Conservation (phyloP, 108 stramenopile genomes). For the Conticribra weissflogii region DNA sequence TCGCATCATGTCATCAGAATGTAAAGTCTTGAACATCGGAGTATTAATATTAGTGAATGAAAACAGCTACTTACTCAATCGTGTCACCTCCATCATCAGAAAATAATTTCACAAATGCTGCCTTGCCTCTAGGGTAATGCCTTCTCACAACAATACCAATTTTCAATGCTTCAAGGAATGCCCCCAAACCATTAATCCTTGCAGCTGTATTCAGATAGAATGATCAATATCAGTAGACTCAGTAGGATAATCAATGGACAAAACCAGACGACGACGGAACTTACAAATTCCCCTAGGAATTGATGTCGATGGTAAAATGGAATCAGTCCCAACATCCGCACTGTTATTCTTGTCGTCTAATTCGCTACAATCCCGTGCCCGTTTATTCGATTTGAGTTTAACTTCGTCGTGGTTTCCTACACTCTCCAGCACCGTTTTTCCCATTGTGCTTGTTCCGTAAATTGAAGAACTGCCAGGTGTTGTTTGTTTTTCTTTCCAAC, state of each 20-base stretch:
- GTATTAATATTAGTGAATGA: too few relatives aligned
- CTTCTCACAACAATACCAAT: slow-evolving; percentile 83
- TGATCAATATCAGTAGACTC: not conserved
- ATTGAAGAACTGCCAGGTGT: not conserved
- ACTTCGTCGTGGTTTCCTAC: not conserved
- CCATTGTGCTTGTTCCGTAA: not conserved
- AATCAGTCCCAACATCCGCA: slow-evolving; percentile 16
- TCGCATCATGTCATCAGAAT: too few relatives aligned
- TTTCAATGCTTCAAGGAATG: slow-evolving; percentile 79
- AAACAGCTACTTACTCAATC: slow-evolving; percentile 47
- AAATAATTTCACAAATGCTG: slow-evolving; percentile 72
- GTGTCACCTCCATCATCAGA: slow-evolving; percentile 84
- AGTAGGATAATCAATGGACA: too few relatives aligned
- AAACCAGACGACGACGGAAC: too few relatives aligned
- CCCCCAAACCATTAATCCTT: slow-evolving; percentile 72
- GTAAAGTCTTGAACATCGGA: too few relatives aligned
- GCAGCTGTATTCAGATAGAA: slow-evolving; percentile 43
- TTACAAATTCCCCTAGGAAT: slow-evolving; percentile 47
- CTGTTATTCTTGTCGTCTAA: slow-evolving; percentile 14
- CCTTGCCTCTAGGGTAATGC: slow-evolving; percentile 70
- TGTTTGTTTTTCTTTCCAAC: not conserved
- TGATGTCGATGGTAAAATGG: slow-evolving; percentile 40
- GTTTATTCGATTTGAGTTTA: slow-evolving; percentile 25
- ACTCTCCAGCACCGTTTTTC: slow-evolving; percentile 9
- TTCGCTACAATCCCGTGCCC: slow-evolving; percentile 7